Base-by-base conservation (phyloP, 257 asterid species). In the Euphrasia confusa region DNA sequence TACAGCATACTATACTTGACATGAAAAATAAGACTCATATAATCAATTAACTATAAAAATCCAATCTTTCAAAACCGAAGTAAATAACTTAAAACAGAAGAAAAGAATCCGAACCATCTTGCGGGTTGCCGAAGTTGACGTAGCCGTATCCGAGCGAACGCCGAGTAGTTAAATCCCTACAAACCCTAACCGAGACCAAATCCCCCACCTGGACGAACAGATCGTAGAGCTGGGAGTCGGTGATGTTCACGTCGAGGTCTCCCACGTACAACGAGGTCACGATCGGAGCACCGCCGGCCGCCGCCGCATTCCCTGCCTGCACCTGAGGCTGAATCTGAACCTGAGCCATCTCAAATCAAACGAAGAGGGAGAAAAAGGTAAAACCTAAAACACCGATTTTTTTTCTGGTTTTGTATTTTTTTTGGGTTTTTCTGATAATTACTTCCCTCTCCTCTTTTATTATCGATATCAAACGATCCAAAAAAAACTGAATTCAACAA, bases 401-500 rank as follows among this genome's bases (percentile, higher is more conserved):
- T 79, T 73, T 74, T 69, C 35, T 62, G 13, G 33, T 81, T 81
- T 76, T 69, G 14, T 53, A 37, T 5, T 61, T 80, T 85, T 79
- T 81, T 65, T 65, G 26, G 66, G 59, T 58, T 77, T 75, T 74
- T 64, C 68, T 56, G 28, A 47, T 37, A 21, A 58, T 67, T 24
- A 60, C 95, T 87, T 90, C 95, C 96, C 98, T 82, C 95, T 85
- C 95, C 95, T 83, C 91, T 82, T 78, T 87, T 90, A 80, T 83
- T 87, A 39, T 58, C 72, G 66, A 17, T n/a, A 50, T 50, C 28
- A 50, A 50, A 48, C 12, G 61, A 68, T 63, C 61, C 57, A 69
- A 69, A 39, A n/a, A 58, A 74, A 33, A 17, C 58, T 28, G 33
- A 10, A 37, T 37, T 53, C 63, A 60, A 74, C 17, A 27, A 28